Percentiles rank a stretch among this genome's conserved stretches.
These are phyloP conservation scores for Botrytis squamosa DNA, from an alignment of 2,329 filamentous ascomycete species.

Conservation along the genomic window DNA sequence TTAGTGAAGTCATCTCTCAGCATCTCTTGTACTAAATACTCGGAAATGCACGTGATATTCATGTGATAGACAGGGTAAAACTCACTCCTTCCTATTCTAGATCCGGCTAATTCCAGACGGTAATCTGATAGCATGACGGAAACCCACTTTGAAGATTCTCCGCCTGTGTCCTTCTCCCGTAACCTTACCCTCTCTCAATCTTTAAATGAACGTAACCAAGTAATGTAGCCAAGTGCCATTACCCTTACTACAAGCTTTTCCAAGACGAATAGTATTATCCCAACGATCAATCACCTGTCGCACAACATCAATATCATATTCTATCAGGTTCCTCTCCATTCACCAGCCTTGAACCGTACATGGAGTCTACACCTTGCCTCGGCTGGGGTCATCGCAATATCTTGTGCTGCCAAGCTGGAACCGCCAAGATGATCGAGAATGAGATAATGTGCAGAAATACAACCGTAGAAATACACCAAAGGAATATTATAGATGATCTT, in stretches of 20 bases:
- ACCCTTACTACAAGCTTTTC: background rate
- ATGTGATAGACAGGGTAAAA: background rate
- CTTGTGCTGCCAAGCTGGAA: background rate
- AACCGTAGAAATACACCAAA: background rate
- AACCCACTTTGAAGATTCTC: background rate
- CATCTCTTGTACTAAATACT: background rate
- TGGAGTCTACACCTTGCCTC: background rate
- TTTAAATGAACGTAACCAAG: background rate
- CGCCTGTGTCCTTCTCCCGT: background rate
- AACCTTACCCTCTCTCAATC: background rate
- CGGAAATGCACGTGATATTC: background rate
- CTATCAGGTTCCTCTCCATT: background rate
- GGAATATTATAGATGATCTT: background rate
- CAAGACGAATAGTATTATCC: background rate
- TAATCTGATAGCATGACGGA: background rate
- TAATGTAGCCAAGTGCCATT: background rate
- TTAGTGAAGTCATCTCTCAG: background rate
- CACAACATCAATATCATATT: background rate
- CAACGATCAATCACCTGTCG: background rate
- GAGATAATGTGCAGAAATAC: constrained; percentile 1
- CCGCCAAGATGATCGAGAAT: constrained; percentile 10
- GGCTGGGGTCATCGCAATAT: background rate
- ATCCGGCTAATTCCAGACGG: background rate
- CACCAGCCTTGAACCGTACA: background rate
- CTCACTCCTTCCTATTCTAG: background rate